A percentile compares a stretch with the other conserved stretches of the same genome.
Evolutionary conservation across 139 green algal species (phyloP).

Genomic region (Chlamydomonas sp.): DNA sequence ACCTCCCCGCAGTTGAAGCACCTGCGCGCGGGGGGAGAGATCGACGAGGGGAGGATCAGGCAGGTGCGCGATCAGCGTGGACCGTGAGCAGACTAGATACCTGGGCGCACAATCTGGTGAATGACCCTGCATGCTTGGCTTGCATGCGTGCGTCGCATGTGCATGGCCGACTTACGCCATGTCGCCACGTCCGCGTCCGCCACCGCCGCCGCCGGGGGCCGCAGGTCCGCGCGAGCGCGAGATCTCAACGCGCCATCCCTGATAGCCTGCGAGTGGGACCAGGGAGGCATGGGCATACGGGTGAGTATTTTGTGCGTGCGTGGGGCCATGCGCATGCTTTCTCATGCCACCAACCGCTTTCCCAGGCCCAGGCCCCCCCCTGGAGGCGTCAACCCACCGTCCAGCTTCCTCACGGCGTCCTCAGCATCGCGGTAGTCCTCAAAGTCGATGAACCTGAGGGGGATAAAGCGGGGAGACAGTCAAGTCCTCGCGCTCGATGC

Average conservation of each 20-base stretch:
- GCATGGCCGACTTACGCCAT: no score
- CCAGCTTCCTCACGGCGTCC: conserved; percentile 18
- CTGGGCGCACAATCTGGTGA: background rate
- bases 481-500: no score
- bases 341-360: background rate
- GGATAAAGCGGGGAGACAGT: background rate
- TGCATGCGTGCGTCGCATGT: background rate
- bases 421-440: conserved; percentile 22
- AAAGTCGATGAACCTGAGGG: conserved; percentile 18
- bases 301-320: background rate
- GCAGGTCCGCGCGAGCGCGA: conserved; percentile 10
- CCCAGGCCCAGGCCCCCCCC: background rate
- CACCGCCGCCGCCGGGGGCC: conserved; percentile 4
- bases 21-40: background rate
- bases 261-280: background rate
- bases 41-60: background rate
- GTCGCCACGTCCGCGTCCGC: conserved; percentile 6
- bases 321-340: background rate
- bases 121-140: background rate
- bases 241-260: conserved; percentile 18
- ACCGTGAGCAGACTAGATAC: background rate
- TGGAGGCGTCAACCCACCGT: background rate
- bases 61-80: background rate
- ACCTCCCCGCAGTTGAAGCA: conserved; percentile 14
- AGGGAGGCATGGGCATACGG: background rate